Percentiles rank a stretch among this genome's conserved stretches.
phyloP scores from a whole-genome alignment of 1,284 basidiomycete genomes.

The Mycosarcoma mackinlayi region DNA sequence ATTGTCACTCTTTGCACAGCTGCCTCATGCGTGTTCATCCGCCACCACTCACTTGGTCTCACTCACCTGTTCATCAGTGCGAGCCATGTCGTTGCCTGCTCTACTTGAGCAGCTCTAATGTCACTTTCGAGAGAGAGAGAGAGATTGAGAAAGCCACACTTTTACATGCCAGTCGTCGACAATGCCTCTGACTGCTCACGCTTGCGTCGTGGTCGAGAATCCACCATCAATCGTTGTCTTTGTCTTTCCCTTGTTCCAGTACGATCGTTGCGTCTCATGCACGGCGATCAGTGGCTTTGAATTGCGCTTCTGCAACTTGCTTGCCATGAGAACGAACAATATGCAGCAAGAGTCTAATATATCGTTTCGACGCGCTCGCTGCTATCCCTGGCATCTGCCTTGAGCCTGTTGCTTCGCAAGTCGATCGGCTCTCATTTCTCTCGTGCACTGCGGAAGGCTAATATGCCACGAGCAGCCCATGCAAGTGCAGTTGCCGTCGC shows the following conservation, averaged over 20 bases:
- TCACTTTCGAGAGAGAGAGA: too few species aligned
- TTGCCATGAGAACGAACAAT: neutral
- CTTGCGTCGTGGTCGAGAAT: neutral
- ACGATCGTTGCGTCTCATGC: constrained; percentile 17
- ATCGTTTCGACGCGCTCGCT: constrained; percentile 16
- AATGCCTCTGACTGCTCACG: neutral
- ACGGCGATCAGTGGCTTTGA: neutral
- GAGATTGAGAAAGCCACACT: too few species aligned
- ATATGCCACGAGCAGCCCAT: too few species aligned
- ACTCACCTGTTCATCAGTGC: too few species aligned
- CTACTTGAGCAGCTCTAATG: too few species aligned
- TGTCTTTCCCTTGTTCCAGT: neutral
- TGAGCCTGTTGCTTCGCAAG: neutral
- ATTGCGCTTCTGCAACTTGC: neutral
- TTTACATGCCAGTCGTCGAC: constrained; percentile 13
- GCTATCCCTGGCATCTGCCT: constrained; percentile 2
- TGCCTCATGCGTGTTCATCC: neutral
- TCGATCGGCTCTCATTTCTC: constrained; percentile 1
- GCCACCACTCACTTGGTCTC: too few species aligned
- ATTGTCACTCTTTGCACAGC: neutral
- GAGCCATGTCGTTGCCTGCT: too few species aligned
- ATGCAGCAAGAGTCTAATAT: constrained; percentile 28
- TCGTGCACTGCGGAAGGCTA: too few species aligned
- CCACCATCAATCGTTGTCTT: neutral
- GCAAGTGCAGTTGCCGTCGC: too few species aligned